Percentiles rank a stretch among this genome's conserved stretches.
These are phyloP conservation scores for Hibiscus syriacus DNA, from an alignment of 345 rosid genomes.

Conservation along the genomic window DNA sequence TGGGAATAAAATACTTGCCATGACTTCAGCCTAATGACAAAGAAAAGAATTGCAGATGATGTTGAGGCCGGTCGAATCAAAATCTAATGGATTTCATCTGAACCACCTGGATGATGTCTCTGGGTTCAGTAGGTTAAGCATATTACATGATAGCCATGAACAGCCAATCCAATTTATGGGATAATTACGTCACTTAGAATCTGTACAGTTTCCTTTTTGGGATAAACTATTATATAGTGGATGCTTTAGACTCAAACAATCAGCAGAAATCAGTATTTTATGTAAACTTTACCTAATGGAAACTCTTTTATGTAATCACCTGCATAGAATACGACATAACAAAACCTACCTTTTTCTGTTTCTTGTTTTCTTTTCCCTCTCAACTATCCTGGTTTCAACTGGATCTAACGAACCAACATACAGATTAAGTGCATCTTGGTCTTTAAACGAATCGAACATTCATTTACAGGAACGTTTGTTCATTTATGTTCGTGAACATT, in stretches of 20 bases:
- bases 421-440: background rate
- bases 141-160: background rate
- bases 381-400: background rate
- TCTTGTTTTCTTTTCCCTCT: background rate
- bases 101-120: background rate
- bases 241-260: background rate
- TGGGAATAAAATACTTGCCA: conserved; percentile 11
- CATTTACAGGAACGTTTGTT: too few relatives aligned
- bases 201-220: conserved; percentile 17
- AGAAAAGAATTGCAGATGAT: background rate
- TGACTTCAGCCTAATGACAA: background rate
- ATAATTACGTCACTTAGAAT: conserved; percentile 10
- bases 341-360: conserved; percentile 1
- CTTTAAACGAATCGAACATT: too few relatives aligned
- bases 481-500: too few relatives aligned
- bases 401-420: conserved; percentile 3
- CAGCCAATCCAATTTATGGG: conserved; percentile 5
- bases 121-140: background rate
- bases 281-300: conserved; percentile 14
- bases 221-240: conserved; percentile 9
- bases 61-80: background rate
- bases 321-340: background rate
- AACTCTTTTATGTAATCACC: conserved; percentile 10
- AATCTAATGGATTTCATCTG: background rate
- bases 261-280: conserved; percentile 3